Base-by-base conservation (phyloP, 2,329 filamentous ascomycete species). In the Fusarium acutatum region DNA sequence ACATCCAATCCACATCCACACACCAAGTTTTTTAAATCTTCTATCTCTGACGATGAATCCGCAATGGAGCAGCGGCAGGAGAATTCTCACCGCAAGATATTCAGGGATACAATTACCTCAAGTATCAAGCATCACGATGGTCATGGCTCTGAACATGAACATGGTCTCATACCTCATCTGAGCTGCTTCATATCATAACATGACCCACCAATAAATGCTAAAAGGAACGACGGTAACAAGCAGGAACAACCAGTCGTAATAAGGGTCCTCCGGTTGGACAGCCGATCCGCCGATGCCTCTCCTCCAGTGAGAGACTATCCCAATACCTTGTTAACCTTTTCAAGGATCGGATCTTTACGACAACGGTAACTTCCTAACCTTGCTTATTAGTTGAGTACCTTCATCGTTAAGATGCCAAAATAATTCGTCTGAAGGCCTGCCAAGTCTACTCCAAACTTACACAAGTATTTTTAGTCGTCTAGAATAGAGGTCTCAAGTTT, bases 201-300 rank as follows among this genome's bases (percentile, higher is more conserved):
- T 26, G 64, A 37, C 41, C 65, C 64, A 50, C 53, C 35, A 47
- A 37, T 30, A 47, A 52, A 32, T 41, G 34, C 47, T 37, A 32
- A 49, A 50, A 41, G 26, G 38, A 54, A 28, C 46, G 38, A 44
- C 40, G 34, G 35, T 59, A 62, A 69, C 54, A 67, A 54, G 46
- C 44, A 64, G 26, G 64, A 66, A 65, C 67, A 71, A 67, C 56
- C 52, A 41, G 32, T 73, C 28, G 73, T 72, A 77, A 75, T 76
- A 75, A 67, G 69, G 67, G 69, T 68, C 66, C 64, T 76, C 67
- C 73, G 69, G 71, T 78, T 78, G 73, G 75, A 53, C 64, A 69
- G 30, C 60, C 54, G 72, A 68, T 60, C 38, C 40, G 41, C 57
- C 30, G 47, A 49, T 67, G 50, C 54, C 40, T 56, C 62, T 44